Conservation (phyloP, 2,329 filamentous ascomycete species). For the Diplodia scrobiculata region DNA sequence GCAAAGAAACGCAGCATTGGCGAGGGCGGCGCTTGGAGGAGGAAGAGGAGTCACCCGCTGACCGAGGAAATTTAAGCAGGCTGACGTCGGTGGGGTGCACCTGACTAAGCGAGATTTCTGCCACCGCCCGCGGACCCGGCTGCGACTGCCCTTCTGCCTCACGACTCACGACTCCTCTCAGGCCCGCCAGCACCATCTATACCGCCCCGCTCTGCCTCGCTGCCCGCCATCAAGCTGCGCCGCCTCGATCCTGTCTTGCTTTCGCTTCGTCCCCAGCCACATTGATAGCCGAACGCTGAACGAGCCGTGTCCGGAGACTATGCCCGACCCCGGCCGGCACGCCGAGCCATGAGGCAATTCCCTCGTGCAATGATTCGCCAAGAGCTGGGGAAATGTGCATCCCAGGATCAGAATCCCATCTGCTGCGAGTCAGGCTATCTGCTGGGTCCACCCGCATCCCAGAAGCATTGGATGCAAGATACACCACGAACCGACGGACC, state of each 20-base stretch:
- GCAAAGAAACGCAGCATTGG: slow-evolving; percentile 96
- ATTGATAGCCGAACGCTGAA: background rate
- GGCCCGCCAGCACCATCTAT: background rate
- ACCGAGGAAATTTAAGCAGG: slow-evolving; percentile 17
- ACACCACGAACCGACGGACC: too few species aligned
- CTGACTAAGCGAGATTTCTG: slow-evolving; percentile 26
- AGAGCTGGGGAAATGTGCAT: slow-evolving; percentile 13
- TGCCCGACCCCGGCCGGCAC: background rate
- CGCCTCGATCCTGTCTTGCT: background rate
- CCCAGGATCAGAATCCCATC: slow-evolving; percentile 8
- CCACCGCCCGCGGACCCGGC: slow-evolving; percentile 20
- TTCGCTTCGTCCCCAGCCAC: background rate
- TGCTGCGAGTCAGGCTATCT: slow-evolving; percentile 4
- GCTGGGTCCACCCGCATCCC: background rate
- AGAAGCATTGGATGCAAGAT: background rate
- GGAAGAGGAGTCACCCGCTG: slow-evolving; percentile 39
- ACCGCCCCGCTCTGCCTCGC: background rate
- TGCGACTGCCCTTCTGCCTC: background rate
- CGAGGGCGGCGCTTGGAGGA: slow-evolving; percentile 74
- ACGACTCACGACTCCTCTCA: background rate
- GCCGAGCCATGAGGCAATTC: background rate
- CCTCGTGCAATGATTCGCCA: slow-evolving; percentile 2
- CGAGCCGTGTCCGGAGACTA: background rate
- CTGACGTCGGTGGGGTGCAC: slow-evolving; percentile 4
- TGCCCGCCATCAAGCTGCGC: background rate